Evolutionary conservation across 352 stramenopile genomes (phyloP), one percentile per base, ranked within the genome.

Genomic region (Phytophthora pistaciae): DNA sequence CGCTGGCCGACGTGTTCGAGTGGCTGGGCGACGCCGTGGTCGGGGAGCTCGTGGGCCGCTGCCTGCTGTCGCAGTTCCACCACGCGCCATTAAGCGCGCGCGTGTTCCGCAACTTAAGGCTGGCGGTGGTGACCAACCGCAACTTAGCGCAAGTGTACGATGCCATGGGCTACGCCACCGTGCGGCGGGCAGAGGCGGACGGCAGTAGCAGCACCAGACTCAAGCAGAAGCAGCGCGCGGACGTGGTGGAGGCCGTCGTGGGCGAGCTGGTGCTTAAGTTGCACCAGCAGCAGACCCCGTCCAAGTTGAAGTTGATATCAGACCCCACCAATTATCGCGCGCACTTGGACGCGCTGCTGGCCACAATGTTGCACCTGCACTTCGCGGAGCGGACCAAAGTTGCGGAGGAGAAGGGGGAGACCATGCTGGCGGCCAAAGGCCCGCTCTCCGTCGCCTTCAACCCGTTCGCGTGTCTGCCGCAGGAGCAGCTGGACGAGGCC

Each of bases 1-100:
- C 70, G 1, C 53, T 85, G 13, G 80, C 75, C 25, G 88, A 95
- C 27, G 85, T 91, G 44, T 84, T 84, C 67, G 88, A 95, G 71
- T 95, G 88, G 88, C 65, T 95, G 27, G 88, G 88, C 40, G 88
- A 95, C 57, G 85, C 88, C 5, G 79, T 93, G 10, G 77, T 93
- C 14, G 84, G 87, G n/a, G 88, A 95, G 70, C 62, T 93, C 1
- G 82, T 92, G 14, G 86, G 78, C 3, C 69, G 86, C 8, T 91
- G 82, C 36, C 56, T 95, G 23, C 62, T 95, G 36, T 83, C 84
- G 4, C 85, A 93, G 55, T 93, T 93, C 64, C 77, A 87, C 16
- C 52, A 69, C 8, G 70, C 79, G 2, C 84, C 85, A 13, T 53
- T 95, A 16, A 86, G 83, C 25, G 83, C 84, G 38, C 70, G 84